Evolutionary conservation across 257 asterid species (phyloP).

Genomic region (Salvia hispanica): DNA sequence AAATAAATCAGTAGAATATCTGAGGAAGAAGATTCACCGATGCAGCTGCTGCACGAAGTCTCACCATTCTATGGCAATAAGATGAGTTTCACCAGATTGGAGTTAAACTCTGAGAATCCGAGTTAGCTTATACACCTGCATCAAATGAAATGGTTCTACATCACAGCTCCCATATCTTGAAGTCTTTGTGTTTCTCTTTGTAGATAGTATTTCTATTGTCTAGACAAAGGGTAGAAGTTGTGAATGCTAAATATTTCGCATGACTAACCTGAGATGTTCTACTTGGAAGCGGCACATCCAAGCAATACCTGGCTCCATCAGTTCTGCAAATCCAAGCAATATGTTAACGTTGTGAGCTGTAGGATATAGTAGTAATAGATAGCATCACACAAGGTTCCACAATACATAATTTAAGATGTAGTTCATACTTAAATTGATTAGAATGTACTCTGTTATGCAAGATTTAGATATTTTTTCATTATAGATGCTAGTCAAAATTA

Average conservation of each 20-base stretch:
- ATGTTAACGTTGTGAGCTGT: not conserved
- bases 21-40: constrained; percentile 12
- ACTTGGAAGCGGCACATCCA: constrained; percentile 80
- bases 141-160: constrained; percentile 22
- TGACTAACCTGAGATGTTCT: constrained; percentile 89
- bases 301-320: constrained; percentile 72
- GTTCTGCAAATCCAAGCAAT: constrained; percentile 50
- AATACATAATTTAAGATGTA: not conserved
- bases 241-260: constrained; percentile 20
- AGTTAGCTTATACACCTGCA: constrained; percentile 68
- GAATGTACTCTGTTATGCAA: not conserved
- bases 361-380: too few relatives aligned
- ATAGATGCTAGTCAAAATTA: not conserved
- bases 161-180: constrained; percentile 21
- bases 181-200: not conserved
- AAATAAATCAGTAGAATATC: not conserved
- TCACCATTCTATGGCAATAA: constrained; percentile 12
- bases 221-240: constrained; percentile 18
- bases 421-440: not conserved
- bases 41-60: constrained; percentile 17
- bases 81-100: constrained; percentile 13
- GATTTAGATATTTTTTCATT: not conserved
- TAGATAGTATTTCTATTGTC: not conserved
- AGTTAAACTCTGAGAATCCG: constrained; percentile 59
- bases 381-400: not conserved